Evolutionary conservation across 2,329 filamentous ascomycete genomes (phyloP), one percentile per base, ranked within the genome.

Genomic region (Diaporthe aspalathi): DNA sequence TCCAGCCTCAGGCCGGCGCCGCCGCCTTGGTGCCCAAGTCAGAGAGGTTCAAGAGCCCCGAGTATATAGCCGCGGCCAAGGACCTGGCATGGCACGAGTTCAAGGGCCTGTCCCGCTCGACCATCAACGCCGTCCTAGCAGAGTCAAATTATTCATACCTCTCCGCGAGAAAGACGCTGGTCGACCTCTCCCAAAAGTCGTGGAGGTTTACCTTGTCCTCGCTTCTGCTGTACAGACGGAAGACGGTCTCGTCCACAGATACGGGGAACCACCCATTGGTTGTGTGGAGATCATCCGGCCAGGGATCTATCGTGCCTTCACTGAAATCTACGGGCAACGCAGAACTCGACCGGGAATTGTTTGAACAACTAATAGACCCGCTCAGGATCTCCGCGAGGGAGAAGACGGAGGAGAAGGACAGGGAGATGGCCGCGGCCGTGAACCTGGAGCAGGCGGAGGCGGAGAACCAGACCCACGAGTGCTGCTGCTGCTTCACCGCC

Each of bases 61-160:
- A 84, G 65, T 96, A 96, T 81, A 90, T 90, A 74, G 84, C 87
- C 72, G 92, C 93, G 9, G 92, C 92, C 9, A 89, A 89, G 77
- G 81, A 83, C n/a, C 83, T 93, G 29, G 87, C 93, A 29, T 91
- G 90, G 80, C 88, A 90, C 70, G 93, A 96, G 80, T 96, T 95
- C 83, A 91, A 90, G 76, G 91, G 90, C 24, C 83, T 95, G 52
- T 90, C 92, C 16, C 88, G 89, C 71, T 93, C 92, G 1, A 90
- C 92, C 4, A 92, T 95, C 80, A 90, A 91, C 77, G 93, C 91
- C 11, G 93, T 96, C 9, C 86, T 96, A 60, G 93, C 93, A 63
- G 93, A 96, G 80, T 90, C 88, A 77, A 96, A 96, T 81, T 91
- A 93, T 80, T 92, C 91, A 11, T 96, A 95, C 76, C 89, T 92